These are phyloP conservation scores for Colletotrichum filicis DNA, from an alignment of 2,329 filamentous ascomycete genomes.

Conservation along the genomic window DNA sequence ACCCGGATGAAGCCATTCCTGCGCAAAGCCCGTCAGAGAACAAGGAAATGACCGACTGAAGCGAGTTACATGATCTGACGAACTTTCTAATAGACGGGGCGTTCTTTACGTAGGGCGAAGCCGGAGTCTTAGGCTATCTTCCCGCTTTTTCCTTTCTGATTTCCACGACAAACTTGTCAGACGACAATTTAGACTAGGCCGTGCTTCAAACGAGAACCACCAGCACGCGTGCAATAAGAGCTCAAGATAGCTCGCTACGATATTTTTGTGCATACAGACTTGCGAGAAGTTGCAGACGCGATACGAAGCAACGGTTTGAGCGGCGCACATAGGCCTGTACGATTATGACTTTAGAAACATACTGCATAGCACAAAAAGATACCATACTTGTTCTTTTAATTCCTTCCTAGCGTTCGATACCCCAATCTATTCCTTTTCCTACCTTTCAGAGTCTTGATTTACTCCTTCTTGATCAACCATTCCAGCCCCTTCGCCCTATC, in stretches of 20 bases:
- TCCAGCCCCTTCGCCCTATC: neutral
- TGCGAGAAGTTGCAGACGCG: neutral
- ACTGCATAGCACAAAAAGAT: neutral
- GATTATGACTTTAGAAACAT: neutral
- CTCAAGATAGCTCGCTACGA: too few species aligned
- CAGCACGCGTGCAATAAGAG: too few species aligned
- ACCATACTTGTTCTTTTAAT: neutral
- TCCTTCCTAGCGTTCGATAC: too few species aligned
- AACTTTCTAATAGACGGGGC: neutral
- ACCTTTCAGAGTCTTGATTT: neutral
- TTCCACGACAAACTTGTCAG: neutral
- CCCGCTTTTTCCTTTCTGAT: neutral
- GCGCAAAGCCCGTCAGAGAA: neutral
- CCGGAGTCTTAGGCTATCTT: neutral
- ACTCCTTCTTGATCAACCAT: neutral
- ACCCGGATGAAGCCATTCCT: constrained; percentile 42
- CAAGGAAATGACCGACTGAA: neutral
- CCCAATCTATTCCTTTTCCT: neutral
- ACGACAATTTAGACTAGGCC: neutral
- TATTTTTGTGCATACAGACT: too few species aligned
- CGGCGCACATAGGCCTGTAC: neutral
- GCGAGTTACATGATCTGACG: constrained; percentile 6
- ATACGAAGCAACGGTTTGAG: neutral
- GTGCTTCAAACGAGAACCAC: too few species aligned
- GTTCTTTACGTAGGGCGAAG: neutral